These are phyloP conservation scores for Dittrichia graveolens DNA, from an alignment of 129 eudicot species.

Conservation along the genomic window DNA sequence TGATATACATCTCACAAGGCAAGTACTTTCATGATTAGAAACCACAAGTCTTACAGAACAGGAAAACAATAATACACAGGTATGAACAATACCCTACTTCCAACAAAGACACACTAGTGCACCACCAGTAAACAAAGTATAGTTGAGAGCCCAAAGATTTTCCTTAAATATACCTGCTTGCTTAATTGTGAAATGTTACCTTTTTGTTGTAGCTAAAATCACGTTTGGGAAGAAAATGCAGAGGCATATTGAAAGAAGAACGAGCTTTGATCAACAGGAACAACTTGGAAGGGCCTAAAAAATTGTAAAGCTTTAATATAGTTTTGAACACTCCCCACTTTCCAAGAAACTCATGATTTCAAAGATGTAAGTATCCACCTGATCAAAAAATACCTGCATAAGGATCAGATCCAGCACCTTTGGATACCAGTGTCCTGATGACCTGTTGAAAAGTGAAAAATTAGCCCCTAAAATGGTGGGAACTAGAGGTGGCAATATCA, in stretches of 20 bases:
- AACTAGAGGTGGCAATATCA: not conserved
- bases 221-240: slow-evolving; percentile 92
- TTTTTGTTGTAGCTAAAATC: slow-evolving; percentile 68
- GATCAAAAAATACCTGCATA: slow-evolving; percentile 62
- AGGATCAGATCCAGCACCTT: slow-evolving; percentile 78
- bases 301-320: slow-evolving; percentile 20
- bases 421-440: slow-evolving; percentile 73
- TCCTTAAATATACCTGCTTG: too few relatives aligned
- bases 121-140: not conserved
- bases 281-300: slow-evolving; percentile 78
- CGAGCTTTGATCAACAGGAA: slow-evolving; percentile 86
- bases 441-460: slow-evolving; percentile 46
- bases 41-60: slow-evolving; percentile 1
- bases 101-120: not conserved
- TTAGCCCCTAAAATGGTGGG: slow-evolving; percentile 18
- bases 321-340: not conserved
- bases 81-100: not conserved
- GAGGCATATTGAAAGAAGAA: slow-evolving; percentile 64
- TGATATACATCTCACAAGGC: slow-evolving; percentile 3
- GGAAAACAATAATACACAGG: not conserved
- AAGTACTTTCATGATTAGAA: not conserved
- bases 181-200: slow-evolving; percentile 36
- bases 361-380: slow-evolving; percentile 3
- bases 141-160: not conserved
- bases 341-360: slow-evolving; percentile 1